phyloP scores from a whole-genome alignment of 129 eudicot species.

The Erigeron canadensis region DNA sequence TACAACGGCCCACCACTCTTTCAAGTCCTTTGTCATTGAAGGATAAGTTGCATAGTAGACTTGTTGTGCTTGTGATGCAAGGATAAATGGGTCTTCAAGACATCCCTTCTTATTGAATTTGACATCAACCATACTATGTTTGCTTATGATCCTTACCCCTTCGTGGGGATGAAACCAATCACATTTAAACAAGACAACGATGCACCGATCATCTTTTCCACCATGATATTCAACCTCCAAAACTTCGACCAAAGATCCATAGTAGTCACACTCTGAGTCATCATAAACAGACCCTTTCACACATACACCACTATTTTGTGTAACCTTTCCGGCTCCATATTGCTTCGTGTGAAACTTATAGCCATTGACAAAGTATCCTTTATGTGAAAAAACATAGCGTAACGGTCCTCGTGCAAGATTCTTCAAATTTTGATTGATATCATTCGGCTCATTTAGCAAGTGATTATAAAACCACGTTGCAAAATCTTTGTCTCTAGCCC shows the following conservation, averaged over 20 bases:
- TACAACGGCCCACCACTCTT: not conserved
- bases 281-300: constrained; percentile 6
- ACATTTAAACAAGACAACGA: constrained; percentile 7
- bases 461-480: not conserved
- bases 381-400: constrained; percentile 4
- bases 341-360: not conserved
- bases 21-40: not conserved
- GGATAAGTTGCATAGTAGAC: not conserved
- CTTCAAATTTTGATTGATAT: not conserved
- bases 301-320: not conserved
- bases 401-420: constrained; percentile 2
- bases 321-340: not conserved
- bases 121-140: constrained; percentile 4
- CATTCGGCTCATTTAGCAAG: not conserved
- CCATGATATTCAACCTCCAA: not conserved
- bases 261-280: not conserved
- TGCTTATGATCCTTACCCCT: not conserved
- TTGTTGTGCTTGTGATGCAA: not conserved
- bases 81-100: not conserved
- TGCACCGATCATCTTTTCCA: not conserved
- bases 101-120: not conserved
- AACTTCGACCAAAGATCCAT: constrained; percentile 16
- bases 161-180: not conserved
- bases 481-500: not conserved
- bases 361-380: constrained; percentile 13